Base-by-base conservation (phyloP, 2,329 filamentous ascomycete genomes). In the Aureobasidium sp. region DNA sequence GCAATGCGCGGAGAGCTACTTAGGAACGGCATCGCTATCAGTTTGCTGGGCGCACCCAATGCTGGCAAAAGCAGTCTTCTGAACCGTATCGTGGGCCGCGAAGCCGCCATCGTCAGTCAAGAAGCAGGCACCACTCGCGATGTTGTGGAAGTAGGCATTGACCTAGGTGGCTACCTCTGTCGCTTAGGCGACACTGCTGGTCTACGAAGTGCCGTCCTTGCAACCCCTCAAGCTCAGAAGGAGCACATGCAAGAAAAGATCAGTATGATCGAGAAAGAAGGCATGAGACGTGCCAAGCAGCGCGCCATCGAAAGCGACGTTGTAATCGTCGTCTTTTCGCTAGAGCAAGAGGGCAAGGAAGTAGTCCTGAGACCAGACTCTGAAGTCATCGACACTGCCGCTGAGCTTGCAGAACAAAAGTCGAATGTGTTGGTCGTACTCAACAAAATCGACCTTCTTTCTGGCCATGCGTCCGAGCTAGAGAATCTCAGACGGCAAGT, bases 151-250 rank as follows among this genome's bases (percentile, higher is more conserved):
- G 89, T 94, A 0, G 88, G 88, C 32, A 81, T 99, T 30, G 94
- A 99, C 75, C 81, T 99, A 51, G 85, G 87, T 0, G 94, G 94
- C 0, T 99, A 89, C 77, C 85, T 95, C 54, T 96, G 92, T 73
- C 90, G 89, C n/a, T 87, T 99, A 70, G 92, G 93, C 16, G 94
- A 99, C 75, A 97, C 94, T 68, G 94, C 94, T 25, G 94, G 94
- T 1, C 84, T 99, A 67, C 82, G 91, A 54, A 83, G 81, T 51
- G 73, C 67, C 39, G 61, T 65, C 7, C 41, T 48, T 30, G 39
- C 47, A 16, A 27, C 34, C 3, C 34, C 51, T 14, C 25, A 37
- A 53, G 39, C 29, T 34, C 51, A 45, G 39, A 37, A 44, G 14
- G 53, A 61, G 34, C 50, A 57, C 41, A 34, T 55, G 48, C 59